Evolutionary conservation across 2,329 filamentous ascomycete species (phyloP), one percentile per base, ranked within the genome.

Genomic region (Botrytis aclada): DNA sequence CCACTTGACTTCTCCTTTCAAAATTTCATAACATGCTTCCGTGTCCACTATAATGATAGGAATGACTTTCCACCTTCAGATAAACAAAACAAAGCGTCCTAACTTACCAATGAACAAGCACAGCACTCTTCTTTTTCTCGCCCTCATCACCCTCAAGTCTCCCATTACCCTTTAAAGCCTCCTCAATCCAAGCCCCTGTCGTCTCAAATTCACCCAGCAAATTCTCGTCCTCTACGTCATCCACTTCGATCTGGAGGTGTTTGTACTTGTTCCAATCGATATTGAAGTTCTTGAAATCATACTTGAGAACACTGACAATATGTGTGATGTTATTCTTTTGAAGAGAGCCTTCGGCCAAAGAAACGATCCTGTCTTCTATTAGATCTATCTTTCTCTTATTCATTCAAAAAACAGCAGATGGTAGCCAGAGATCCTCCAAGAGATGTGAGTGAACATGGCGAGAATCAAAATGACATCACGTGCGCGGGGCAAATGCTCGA

Each of bases 151-250:
- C 88, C 37, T 56, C 65, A 29, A 12, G 14, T 54, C 77, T 75
- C 62, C 87, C 87, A 73, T 87, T 88, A 72, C 85, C 85, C 74
- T 83, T 83, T 69, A 98, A 84, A 1, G 90, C 95, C 60, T 89
- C 84, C 78, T 95, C 89, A 77, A 98, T 97, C 82, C 97, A 99
- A 65, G 86, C 87, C 78, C 96, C 93, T 72, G 92, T 92, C 70
- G 85, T 85, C 10, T 94, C 89, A 74, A 98, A 91, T 82, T 97
- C 90, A 75, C 92, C 88, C 29, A 98, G 84, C 69, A 98, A 83
- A 82, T 99, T 93, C 77, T 95, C 91, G 79, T 98, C 94, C 32
- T 95, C 93, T 69, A 95, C 89, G 84, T 99, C 96, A 82, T 98
- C 93, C 61, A 98, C 89, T 76, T 97, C 92, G 76, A 98, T 92